Percentiles rank a stretch among this genome's conserved stretches.
Evolutionary conservation across 306 rosid species (phyloP).

Genomic region (Gastrolobium villosum): DNA sequence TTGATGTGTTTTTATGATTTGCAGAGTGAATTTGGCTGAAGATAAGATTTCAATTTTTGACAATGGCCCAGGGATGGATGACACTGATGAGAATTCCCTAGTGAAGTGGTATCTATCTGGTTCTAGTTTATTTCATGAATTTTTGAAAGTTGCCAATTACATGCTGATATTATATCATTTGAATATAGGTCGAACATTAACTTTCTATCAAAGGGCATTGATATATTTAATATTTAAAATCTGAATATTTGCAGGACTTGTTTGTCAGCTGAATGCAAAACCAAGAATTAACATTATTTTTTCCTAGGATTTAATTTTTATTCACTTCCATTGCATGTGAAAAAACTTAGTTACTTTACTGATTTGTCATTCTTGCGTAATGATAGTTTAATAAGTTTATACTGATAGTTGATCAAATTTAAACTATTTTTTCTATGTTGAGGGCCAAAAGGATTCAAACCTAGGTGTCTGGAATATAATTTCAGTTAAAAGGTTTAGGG

Average conservation of each 20-base stretch:
- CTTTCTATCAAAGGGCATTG: neutral
- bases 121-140: constrained; percentile 10
- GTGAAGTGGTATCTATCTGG: constrained; percentile 63
- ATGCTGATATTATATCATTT: constrained; percentile 5
- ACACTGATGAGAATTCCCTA: constrained; percentile 61
- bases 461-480: neutral
- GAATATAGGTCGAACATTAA: neutral
- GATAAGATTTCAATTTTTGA: constrained; percentile 65
- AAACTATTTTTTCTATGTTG: neutral
- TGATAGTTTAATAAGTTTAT: neutral
- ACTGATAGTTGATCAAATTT: neutral
- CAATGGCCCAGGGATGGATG: constrained; percentile 81
- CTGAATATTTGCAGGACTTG: neutral
- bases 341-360: neutral
- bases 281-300: neutral
- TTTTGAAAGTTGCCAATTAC: neutral
- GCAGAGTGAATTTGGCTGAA: constrained; percentile 56
- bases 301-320: neutral
- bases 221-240: neutral
- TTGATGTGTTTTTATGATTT: constrained; percentile 23
- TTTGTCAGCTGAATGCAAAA: neutral
- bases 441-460: neutral
- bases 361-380: neutral
- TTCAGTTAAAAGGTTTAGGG: neutral
- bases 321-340: neutral